Evolutionary conservation across 2,329 filamentous ascomycete species (phyloP).

Genomic region (Monilinia laxa): DNA sequence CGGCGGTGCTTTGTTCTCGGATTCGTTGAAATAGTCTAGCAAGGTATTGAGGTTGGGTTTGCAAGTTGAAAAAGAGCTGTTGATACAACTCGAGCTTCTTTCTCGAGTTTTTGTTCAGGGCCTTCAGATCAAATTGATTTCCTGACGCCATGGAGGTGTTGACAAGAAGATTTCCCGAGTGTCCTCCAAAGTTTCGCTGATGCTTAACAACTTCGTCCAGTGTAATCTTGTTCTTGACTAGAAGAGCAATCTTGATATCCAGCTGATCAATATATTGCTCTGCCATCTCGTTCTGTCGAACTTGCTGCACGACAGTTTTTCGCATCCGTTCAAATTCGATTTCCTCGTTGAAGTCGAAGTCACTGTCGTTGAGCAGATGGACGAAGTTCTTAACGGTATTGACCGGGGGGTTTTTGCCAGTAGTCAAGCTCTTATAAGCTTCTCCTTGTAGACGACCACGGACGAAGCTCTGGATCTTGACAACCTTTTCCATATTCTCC

Average conservation of each 20-base stretch:
- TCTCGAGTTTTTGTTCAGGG: constrained; percentile 92
- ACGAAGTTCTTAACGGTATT: constrained; percentile 98
- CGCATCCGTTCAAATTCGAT: constrained; percentile 93
- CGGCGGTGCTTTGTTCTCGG: constrained; percentile 77
- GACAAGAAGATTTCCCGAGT: constrained; percentile 78
- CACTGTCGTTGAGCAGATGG: constrained; percentile 94
- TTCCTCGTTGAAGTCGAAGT: constrained; percentile 98
- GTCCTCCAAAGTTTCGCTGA: constrained; percentile 92
- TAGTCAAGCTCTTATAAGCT: constrained; percentile 95
- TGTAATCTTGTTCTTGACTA: constrained; percentile 99
- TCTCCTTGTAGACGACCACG: constrained; percentile 93
- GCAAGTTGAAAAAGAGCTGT: constrained; percentile 93
- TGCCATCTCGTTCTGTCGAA: constrained; percentile 92
- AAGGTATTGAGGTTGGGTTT: constrained; percentile 94
- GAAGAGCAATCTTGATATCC: constrained; percentile 96
- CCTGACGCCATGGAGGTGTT: constrained; percentile 86
- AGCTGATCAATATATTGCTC: constrained; percentile 98
- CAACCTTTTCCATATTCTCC: constrained; percentile 97
- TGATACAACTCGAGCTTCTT: constrained; percentile 97
- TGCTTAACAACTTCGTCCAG: constrained; percentile 96
- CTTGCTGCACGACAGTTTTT: constrained; percentile 95
- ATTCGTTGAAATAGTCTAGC: constrained; percentile 82
- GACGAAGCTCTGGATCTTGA: constrained; percentile 98
- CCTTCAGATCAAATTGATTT: constrained; percentile 94
- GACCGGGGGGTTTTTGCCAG: constrained; percentile 93